Evolutionary conservation across 1,139 yeast genomes (phyloP), one percentile per base, ranked within the genome.

Genomic region (Suhomyces chickasaworum): DNA sequence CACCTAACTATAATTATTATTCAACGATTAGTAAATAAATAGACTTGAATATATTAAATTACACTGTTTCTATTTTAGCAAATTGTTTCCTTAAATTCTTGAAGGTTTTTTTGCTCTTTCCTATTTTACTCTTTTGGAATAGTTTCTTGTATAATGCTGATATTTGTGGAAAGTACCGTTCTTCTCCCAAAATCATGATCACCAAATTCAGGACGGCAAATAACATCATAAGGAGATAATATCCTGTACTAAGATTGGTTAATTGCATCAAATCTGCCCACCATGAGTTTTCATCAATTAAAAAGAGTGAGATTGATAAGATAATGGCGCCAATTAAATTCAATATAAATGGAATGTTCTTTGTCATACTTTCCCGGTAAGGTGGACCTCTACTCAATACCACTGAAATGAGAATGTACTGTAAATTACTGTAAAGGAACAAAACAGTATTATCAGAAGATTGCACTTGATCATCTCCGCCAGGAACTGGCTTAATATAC

Each of bases 321-420:
- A 71, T 39, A 0, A 78, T 53, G 0, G 95, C 78, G 0, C 69
- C 53, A 0, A 72, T 55, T 43, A 89, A 73, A 42, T 91, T 89
- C 2, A 73, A 42, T 46, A 93, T 71, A 59, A 89, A 91, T 7
- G 96, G 95, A 8, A 56, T 45, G 63, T 93, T 93, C 53, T 81
- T 75, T 32, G 69, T 64, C 58, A 87, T 79, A 1, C 95, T 84
- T 59, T 88, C 86, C 49, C 99, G 77, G 64, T 89, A 95, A n/a
- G 99, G 99, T 10, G 95, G 95, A 0, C 99, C 99, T 23, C 83
- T 88, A 25, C 96, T 87, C 50, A 93, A 71, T 17, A 90, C 81
- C 29, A 89, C 71, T 0, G 98, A 97, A 47, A 85, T 79, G 48
- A 89, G 70, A 44, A 95, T 86, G 64, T 93, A 95, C 69, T 93